Conservation (phyloP, 106 monocot species). For the Vanilla planifolia region DNA sequence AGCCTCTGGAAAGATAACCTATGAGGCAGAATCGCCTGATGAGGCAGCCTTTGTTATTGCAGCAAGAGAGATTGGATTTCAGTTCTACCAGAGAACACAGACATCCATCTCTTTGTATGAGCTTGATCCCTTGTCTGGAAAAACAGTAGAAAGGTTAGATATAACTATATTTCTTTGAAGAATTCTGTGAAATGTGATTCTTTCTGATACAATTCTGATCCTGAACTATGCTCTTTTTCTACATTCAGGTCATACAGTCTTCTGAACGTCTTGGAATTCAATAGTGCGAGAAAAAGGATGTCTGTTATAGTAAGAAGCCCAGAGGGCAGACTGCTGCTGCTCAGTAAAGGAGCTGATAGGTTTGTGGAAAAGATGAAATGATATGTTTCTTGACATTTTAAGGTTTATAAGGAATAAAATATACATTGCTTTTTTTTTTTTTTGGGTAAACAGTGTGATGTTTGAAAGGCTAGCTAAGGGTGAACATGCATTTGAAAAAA, state of each 20-base stretch:
- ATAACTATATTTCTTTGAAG: not conserved
- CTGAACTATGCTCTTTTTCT: not conserved
- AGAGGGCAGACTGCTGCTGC: conserved; percentile 61
- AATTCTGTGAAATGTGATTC: not conserved
- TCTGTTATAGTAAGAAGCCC: conserved; percentile 73
- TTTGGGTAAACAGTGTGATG: conserved; percentile 61
- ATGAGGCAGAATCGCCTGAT: conserved; percentile 97
- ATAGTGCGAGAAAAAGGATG: conserved; percentile 81
- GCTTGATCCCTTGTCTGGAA: conserved; percentile 39
- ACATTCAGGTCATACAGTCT: conserved; percentile 64
- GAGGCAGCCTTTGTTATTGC: conserved; percentile 93
- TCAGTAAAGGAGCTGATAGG: conserved; percentile 95
- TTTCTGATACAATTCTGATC: not conserved
- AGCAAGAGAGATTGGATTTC: conserved; percentile 82
- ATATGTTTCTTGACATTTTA: not conserved
- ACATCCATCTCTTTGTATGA: conserved; percentile 58
- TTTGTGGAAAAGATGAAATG: conserved; percentile 9
- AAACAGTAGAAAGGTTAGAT: conserved; percentile 51
- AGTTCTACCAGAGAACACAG: conserved; percentile 79
- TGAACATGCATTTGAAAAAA: conserved; percentile 50
- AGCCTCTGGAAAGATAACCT: conserved; percentile 38
- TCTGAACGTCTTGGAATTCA: conserved; percentile 87
- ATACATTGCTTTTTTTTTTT: not conserved
- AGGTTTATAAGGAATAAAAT: not conserved
- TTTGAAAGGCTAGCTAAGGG: conserved; percentile 64